Percentiles rank a stretch among this genome's conserved stretches.
These are phyloP conservation scores for Cochlearia excelsa DNA, from an alignment of 345 rosid genomes.

Conservation along the genomic window DNA sequence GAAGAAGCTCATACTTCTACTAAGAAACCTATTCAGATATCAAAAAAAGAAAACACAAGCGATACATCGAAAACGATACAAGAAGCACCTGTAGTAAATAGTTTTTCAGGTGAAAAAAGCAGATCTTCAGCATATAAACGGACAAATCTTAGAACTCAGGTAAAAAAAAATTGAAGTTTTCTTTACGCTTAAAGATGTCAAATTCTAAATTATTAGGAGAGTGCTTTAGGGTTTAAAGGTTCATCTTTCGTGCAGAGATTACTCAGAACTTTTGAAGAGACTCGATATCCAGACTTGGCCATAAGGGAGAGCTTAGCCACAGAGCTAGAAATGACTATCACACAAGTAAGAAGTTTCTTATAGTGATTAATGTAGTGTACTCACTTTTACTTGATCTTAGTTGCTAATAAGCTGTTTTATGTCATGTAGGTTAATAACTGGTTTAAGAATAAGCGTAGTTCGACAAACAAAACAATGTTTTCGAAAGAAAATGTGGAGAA, in stretches of 20 bases:
- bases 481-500: conserved; percentile 29
- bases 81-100: conserved; percentile 23
- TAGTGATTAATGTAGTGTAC: background rate
- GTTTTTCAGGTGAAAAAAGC: conserved; percentile 16
- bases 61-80: conserved; percentile 7
- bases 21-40: conserved; percentile 30
- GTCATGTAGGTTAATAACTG: conserved; percentile 66
- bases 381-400: background rate
- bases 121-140: conserved; percentile 21
- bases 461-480: conserved; percentile 29
- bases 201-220: conserved; percentile 1
- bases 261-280: conserved; percentile 48
- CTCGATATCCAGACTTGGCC: conserved; percentile 68
- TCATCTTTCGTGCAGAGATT: conserved; percentile 49
- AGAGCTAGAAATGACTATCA: conserved; percentile 58
- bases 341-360: conserved; percentile 49
- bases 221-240: background rate
- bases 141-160: conserved; percentile 46
- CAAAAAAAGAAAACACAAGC: conserved; percentile 28
- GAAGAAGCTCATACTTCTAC: conserved; percentile 21
- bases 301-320: conserved; percentile 55
- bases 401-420: conserved; percentile 12
- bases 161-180: conserved; percentile 22
- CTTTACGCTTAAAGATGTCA: conserved; percentile 10
- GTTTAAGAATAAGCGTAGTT: conserved; percentile 69